Percentiles rank a stretch among this genome's conserved stretches.
These are phyloP conservation scores for Sporisorium reilianum DNA, from an alignment of 1,284 basidiomycete genomes.

Conservation along the genomic window DNA sequence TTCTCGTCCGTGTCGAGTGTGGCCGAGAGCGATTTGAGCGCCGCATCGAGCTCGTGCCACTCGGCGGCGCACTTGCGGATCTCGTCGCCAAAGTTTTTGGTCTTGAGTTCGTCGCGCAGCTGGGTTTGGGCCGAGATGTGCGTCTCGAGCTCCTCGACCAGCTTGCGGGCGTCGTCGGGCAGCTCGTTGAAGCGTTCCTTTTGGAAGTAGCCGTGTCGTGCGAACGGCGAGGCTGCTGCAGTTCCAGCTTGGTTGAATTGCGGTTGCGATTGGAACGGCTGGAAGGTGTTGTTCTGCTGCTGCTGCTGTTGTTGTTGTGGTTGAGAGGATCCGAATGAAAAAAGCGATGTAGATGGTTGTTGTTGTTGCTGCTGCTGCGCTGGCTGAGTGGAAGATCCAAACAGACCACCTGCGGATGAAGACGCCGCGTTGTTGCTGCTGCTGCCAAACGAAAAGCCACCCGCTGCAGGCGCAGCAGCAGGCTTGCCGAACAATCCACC, in stretches of 20 bases:
- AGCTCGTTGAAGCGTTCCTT: slow-evolving; percentile 67
- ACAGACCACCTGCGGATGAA: slow-evolving; percentile 22
- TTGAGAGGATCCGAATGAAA: slow-evolving; percentile 22
- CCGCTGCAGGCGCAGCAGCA: slow-evolving; percentile 14
- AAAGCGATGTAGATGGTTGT: slow-evolving; percentile 20
- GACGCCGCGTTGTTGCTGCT: slow-evolving; percentile 26
- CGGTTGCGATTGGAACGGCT: slow-evolving; percentile 23
- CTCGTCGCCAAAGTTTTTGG: slow-evolving; percentile 53
- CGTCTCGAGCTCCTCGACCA: slow-evolving; percentile 64
- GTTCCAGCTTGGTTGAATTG: slow-evolving; percentile 19
- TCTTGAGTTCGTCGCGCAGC: slow-evolving; percentile 56
- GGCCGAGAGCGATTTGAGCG: slow-evolving; percentile 53
- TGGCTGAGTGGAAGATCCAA: slow-evolving; percentile 24
- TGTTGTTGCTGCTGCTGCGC: slow-evolving; percentile 29
- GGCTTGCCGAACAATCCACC: slow-evolving; percentile 47
- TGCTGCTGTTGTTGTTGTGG: slow-evolving; percentile 30
- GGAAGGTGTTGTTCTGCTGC: slow-evolving; percentile 13
- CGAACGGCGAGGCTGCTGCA: slow-evolving; percentile 47
- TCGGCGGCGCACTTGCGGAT: slow-evolving; percentile 56
- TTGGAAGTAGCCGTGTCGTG: slow-evolving; percentile 59
- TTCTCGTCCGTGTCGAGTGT: slow-evolving; percentile 56
- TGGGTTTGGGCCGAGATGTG: slow-evolving; percentile 52
- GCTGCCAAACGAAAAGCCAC: slow-evolving; percentile 49
- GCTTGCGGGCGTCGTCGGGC: slow-evolving; percentile 57
- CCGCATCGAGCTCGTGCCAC: slow-evolving; percentile 59